Evolutionary conservation across 2,329 filamentous ascomycete genomes (phyloP), one percentile per base, ranked within the genome.

Genomic region (Ophiosphaerella herpotricha): DNA sequence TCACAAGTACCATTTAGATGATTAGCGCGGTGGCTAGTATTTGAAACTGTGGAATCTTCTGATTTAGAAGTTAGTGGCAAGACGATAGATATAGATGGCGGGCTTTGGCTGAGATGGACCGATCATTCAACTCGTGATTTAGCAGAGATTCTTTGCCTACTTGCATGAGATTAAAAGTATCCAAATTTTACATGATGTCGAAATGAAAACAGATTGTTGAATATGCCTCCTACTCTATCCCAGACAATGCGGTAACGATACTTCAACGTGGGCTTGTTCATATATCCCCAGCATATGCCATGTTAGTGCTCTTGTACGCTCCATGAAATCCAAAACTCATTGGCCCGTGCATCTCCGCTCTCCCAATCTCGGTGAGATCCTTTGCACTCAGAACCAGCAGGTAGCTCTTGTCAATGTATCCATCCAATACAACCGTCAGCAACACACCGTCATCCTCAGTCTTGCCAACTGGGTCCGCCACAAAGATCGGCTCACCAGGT

Each of bases 401-500:
- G 67, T 89, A 90, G 56, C 86, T 89, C 53, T 56, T 81, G 54
- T 78, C 77, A 5, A 71, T 73, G n/a, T 70, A 63, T 0, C 86
- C 85, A 63, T 90, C 84, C 2, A 90, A 75, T 4, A 90, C 82
- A 1, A 90, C 80, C 39, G 76, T 83, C 48, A 89, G 63, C 16
- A 89, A 48, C 1, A 85, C 80, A 0, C 85, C 85, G 46, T 85
- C 84, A 58, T 90, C 87, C 63, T 89, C 86, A 0, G 74, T 77
- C 2, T 61, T 59, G 1, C 70, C 74, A 11, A 74, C 70, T 0
- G 82, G 82, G 29, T 79, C 72, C 1, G 80, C 74, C 1, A 91
- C 77, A 54, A 90, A 90, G 29, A 90, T 84, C 0, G 86, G 78
- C 68, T 90, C 88, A 1, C 87, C 83, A 0, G 88, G 87, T 0